phyloP scores from a whole-genome alignment of 768 basidiomycete species.

The Gymnopilus junonius region DNA sequence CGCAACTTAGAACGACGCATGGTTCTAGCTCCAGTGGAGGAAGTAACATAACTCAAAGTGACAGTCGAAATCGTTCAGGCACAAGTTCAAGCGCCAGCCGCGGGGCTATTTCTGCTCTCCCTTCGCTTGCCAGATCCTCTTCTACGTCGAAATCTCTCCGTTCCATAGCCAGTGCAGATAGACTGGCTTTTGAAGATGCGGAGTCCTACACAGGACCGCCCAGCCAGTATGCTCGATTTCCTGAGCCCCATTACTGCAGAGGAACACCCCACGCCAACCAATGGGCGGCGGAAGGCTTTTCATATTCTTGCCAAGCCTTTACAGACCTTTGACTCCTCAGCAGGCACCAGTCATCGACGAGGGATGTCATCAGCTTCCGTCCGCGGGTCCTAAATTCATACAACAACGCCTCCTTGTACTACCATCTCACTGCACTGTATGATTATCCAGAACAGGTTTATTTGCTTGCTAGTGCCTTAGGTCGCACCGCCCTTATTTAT shows the following conservation, averaged over 20 bases:
- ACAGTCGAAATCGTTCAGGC: conserved; percentile 65
- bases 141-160: conserved; percentile 60
- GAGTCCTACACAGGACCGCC: conserved; percentile 67
- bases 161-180: conserved; percentile 38
- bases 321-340: conserved; percentile 40
- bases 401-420: conserved; percentile 22
- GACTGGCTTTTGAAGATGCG: conserved; percentile 46
- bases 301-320: conserved; percentile 66
- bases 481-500: conserved; percentile 15
- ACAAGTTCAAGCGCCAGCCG: conserved; percentile 61
- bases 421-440: conserved; percentile 31
- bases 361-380: conserved; percentile 57
- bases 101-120: conserved; percentile 45
- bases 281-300: conserved; percentile 67
- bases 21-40: conserved; percentile 34
- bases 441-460: conserved; percentile 28
- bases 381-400: conserved; percentile 43
- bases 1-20: conserved; percentile 66
- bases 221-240: conserved; percentile 72
- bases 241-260: conserved; percentile 60
- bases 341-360: conserved; percentile 47
- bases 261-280: conserved; percentile 52
- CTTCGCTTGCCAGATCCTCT: conserved; percentile 53
- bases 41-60: conserved; percentile 40
- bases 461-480: conserved; percentile 18